Evolutionary conservation across 352 stramenopile genomes (phyloP).

Genomic region (Phytophthora syringae): DNA sequence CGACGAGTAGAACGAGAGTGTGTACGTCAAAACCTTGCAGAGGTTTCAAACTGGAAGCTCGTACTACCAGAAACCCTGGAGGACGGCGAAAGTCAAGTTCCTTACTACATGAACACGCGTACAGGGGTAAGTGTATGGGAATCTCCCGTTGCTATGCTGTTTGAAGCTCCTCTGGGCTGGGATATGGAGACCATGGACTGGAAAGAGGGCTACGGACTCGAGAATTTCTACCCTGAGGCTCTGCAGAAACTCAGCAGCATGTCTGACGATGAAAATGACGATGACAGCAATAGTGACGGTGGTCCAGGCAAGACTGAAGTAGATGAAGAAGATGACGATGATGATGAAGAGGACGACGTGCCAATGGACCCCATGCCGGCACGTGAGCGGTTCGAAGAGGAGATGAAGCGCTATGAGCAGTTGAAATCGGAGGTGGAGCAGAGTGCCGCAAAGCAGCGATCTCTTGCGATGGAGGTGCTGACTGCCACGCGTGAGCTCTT

Average conservation of each 20-base stretch:
- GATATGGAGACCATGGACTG: slow-evolving; percentile 62
- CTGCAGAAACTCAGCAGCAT: neutral
- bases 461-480: slow-evolving; percentile 65
- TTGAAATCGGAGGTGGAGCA: slow-evolving; percentile 46
- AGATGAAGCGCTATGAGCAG: slow-evolving; percentile 33
- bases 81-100: slow-evolving; percentile 30
- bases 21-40: slow-evolving; percentile 48
- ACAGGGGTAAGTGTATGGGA: slow-evolving; percentile 72
- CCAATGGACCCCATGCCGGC: slow-evolving; percentile 50
- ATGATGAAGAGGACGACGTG: slow-evolving; percentile 27
- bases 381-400: slow-evolving; percentile 51
- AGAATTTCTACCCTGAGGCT: slow-evolving; percentile 50
- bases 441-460: slow-evolving; percentile 45
- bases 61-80: slow-evolving; percentile 36
- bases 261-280: slow-evolving; percentile 21
- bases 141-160: slow-evolving; percentile 57
- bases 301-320: neutral
- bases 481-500: slow-evolving; percentile 66
- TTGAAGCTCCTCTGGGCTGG: slow-evolving; percentile 64
- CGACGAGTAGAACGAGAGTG: slow-evolving; percentile 47
- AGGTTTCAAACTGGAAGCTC: slow-evolving; percentile 57
- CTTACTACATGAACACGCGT: slow-evolving; percentile 62
- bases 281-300: slow-evolving; percentile 7
- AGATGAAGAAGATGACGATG: slow-evolving; percentile 24
- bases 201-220: slow-evolving; percentile 52